Conservation (phyloP, 2,329 filamentous ascomycete species). For the Hypomyces rosellus region DNA sequence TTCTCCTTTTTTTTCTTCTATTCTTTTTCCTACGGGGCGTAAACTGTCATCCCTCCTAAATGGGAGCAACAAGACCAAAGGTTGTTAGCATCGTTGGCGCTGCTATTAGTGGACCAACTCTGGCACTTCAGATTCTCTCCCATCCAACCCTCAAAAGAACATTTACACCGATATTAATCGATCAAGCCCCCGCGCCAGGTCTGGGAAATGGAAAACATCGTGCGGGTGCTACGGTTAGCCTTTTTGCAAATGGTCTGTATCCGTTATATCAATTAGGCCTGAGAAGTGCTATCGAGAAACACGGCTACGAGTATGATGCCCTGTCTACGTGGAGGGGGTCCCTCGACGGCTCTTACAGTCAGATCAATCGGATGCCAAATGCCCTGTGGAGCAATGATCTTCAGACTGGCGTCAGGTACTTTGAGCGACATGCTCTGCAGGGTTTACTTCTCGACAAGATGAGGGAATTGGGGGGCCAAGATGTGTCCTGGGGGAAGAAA, state of each 20-base stretch:
- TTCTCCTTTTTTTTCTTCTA: not conserved
- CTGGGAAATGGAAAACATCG: conserved; percentile 11
- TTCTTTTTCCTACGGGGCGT: not conserved
- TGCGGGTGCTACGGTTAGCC: conserved; percentile 17
- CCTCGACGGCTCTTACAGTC: not conserved
- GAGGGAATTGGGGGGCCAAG: conserved; percentile 12
- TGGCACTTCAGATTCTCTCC: not conserved
- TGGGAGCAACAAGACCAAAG: not conserved
- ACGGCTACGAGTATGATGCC: not conserved
- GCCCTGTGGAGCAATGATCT: conserved; percentile 17
- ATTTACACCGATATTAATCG: not conserved
- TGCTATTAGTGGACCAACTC: not conserved
- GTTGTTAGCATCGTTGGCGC: not conserved
- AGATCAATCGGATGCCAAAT: conserved; percentile 11
- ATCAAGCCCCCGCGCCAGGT: not conserved
- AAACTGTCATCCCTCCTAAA: too few relatives aligned
- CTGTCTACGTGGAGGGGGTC: not conserved
- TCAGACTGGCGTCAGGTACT: conserved; percentile 15
- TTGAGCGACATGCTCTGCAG: conserved; percentile 17
- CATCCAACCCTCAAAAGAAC: not conserved
- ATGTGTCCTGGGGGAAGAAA: conserved; percentile 17
- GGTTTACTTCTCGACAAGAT: conserved; percentile 15
- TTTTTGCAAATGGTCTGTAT: conserved; percentile 19
- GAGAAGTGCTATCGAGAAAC: conserved; percentile 1
- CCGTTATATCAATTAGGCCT: conserved; percentile 16